Percentiles rank a stretch among this genome's conserved stretches.
These are phyloP conservation scores for Sanguinoderma infundibulare DNA, from an alignment of 1,284 basidiomycete species.

Conservation along the genomic window DNA sequence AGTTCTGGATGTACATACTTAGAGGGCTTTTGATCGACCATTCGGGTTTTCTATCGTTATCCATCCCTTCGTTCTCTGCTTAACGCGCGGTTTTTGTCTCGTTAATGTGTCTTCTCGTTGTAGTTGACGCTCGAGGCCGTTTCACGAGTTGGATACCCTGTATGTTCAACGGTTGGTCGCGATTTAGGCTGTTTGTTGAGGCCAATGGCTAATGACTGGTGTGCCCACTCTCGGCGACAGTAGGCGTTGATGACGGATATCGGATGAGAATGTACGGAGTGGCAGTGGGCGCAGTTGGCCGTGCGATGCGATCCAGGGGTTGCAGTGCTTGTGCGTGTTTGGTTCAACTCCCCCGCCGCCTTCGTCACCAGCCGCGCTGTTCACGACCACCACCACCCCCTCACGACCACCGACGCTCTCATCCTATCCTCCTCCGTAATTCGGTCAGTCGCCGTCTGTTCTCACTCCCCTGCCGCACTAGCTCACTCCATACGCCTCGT, in stretches of 20 bases:
- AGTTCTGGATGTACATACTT: constrained; percentile 19
- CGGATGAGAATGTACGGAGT: constrained; percentile 1
- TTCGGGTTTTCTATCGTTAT: constrained; percentile 1
- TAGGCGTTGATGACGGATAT: background rate
- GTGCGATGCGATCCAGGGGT: constrained; percentile 9
- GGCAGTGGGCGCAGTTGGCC: constrained; percentile 4
- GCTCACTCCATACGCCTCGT: constrained; percentile 11
- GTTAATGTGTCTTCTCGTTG: background rate
- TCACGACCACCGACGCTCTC: constrained; percentile 30
- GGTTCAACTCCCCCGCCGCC: constrained; percentile 24
- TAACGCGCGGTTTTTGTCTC: background rate
- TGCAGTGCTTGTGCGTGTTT: constrained; percentile 30
- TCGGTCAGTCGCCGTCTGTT: constrained; percentile 25
- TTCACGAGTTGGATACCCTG: constrained; percentile 4
- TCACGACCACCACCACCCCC: constrained; percentile 31
- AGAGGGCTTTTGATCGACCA: constrained; percentile 1
- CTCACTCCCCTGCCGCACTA: background rate
- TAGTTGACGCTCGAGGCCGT: background rate
- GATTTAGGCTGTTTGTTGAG: background rate
- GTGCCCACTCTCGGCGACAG: background rate
- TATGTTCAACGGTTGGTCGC: background rate
- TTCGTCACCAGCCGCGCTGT: constrained; percentile 29
- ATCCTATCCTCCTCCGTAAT: constrained; percentile 26
- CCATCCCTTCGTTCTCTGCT: constrained; percentile 1
- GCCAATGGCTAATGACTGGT: background rate